Base-by-base conservation (phyloP, 129 eudicot genomes). In the Artemisia annua region DNA sequence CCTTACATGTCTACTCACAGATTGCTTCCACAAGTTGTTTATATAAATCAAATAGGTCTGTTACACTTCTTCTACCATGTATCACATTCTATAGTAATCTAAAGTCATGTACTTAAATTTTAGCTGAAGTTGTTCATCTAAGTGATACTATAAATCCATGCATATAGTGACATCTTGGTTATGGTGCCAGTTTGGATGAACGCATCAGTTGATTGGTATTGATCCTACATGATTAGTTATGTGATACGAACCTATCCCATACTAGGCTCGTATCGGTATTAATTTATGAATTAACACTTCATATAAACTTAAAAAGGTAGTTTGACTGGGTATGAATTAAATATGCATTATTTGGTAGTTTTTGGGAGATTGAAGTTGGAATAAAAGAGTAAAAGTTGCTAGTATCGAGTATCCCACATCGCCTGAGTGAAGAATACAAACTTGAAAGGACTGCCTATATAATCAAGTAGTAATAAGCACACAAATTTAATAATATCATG, bases 41-140 rank as follows among this genome's bases (percentile, higher is more conserved):
- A 92, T 72, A 82, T 92, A 75, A 92, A 89, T 75, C 98, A 92
- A 72, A 89, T 92, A 85, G 98, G 98, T 64, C 8, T 43, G 69
- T 43, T 44, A 39, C 8, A 15, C 69, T 64, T 43, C 69, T 43
- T 39, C 16, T 43, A 43, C 69, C n/a, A 39, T 64, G 51, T 17
- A 17, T 64, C 51, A 64, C 43, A 39, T 9, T 32, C 2, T 64
- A 20, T 64, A 39, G 48, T 28, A 22, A 61, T 22, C 51, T 64
- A 10, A 35, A 64, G 19, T 49, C 26, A 17, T 16, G 26, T n/a
- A 43, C 26, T 64, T 64, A 28, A 64, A 7, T 64, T 39, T 62
- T 17, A 10, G 48, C 17, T 15, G 18, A 28, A 62, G 48, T 30
- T 14, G n/a, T 5, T 62, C 11, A 28, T 62, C 67, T 26, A 24